Evolutionary conservation across 441 rosid genomes (phyloP).

Genomic region (Daphne laureola): DNA sequence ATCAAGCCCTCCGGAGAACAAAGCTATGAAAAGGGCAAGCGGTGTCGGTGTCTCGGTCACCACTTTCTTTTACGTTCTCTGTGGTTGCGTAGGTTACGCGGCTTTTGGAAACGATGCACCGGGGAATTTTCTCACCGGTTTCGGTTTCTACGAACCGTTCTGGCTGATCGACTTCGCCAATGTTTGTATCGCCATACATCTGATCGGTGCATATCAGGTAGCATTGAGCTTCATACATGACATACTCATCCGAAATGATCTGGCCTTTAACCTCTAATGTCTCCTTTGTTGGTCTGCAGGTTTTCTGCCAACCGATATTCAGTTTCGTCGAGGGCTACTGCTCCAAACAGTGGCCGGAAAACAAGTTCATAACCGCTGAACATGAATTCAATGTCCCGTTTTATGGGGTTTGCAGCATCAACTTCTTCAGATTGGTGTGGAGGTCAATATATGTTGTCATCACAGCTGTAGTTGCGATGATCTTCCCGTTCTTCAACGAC

Average conservation of each 20-base stretch:
- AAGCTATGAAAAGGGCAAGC: slow-evolving; percentile 61
- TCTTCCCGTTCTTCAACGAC: slow-evolving; percentile 84
- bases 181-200: slow-evolving; percentile 64
- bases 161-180: slow-evolving; percentile 82
- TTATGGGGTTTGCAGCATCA: slow-evolving; percentile 37
- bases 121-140: slow-evolving; percentile 84
- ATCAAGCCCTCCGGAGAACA: slow-evolving; percentile 66
- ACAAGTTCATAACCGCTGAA: slow-evolving; percentile 40
- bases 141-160: slow-evolving; percentile 78
- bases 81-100: slow-evolving; percentile 79
- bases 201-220: slow-evolving; percentile 87
- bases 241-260: background rate
- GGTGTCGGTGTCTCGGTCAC: slow-evolving; percentile 48
- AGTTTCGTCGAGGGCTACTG: slow-evolving; percentile 52
- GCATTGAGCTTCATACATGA: background rate
- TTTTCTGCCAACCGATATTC: slow-evolving; percentile 64
- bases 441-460: slow-evolving; percentile 54
- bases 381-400: slow-evolving; percentile 34
- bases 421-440: slow-evolving; percentile 58
- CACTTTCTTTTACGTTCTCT: slow-evolving; percentile 57
- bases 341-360: slow-evolving; percentile 50
- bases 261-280: background rate
- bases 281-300: slow-evolving; percentile 26
- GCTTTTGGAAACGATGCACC: slow-evolving; percentile 80
- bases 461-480: slow-evolving; percentile 61